phyloP scores from a whole-genome alignment of 2,329 filamentous ascomycete species.

The Pseudogymnoascus destructans region DNA sequence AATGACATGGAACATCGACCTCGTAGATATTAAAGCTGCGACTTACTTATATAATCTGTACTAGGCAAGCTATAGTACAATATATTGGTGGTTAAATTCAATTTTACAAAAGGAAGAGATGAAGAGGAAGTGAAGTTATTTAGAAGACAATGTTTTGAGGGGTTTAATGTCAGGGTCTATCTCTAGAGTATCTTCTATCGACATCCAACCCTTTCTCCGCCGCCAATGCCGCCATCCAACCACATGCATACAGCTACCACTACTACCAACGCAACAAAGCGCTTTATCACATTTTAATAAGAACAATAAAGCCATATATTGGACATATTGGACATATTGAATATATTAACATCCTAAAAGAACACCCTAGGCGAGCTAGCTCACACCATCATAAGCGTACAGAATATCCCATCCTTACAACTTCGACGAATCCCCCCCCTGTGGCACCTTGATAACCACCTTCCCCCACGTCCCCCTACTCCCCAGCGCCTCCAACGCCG shows the following conservation, averaged over 20 bases:
- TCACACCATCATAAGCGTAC: neutral
- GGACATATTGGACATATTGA: neutral
- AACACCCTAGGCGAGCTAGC: neutral
- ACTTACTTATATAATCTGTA: neutral
- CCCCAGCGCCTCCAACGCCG: constrained; percentile 64
- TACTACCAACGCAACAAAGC: neutral
- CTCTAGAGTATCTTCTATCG: neutral
- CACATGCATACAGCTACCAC: neutral
- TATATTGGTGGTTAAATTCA: neutral
- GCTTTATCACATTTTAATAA: neutral
- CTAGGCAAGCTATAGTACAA: neutral
- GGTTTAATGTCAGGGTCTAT: neutral
- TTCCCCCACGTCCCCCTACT: constrained; percentile 87
- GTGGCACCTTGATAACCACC: constrained; percentile 77
- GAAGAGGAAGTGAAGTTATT: neutral
- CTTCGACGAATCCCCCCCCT: constrained; percentile 47
- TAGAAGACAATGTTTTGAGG: neutral
- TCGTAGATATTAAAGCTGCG: neutral
- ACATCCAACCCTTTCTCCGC: neutral
- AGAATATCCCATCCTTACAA: constrained; percentile 28
- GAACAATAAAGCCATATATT: neutral
- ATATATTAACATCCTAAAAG: neutral
- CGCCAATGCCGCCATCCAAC: neutral
- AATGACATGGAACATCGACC: neutral
- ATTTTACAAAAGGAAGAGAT: neutral